A percentile compares a stretch with the other conserved stretches of the same genome.
These are phyloP conservation scores for Suillus placidus DNA, from an alignment of 768 basidiomycete species.

Conservation along the genomic window DNA sequence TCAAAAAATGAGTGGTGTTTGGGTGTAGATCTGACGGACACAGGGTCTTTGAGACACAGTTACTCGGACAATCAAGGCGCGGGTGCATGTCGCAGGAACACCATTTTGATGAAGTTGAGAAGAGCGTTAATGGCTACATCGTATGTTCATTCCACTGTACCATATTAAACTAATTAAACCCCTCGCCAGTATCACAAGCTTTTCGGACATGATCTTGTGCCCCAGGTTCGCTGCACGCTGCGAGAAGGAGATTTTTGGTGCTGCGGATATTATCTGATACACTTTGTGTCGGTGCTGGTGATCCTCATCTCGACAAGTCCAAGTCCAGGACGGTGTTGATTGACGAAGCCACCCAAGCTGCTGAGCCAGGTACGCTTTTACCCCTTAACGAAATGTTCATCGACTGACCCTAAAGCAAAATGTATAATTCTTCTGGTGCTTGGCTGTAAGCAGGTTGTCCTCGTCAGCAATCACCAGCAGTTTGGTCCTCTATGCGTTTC, in stretches of 20 bases:
- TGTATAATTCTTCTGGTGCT: too few relatives aligned
- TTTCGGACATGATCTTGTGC: conserved; percentile 95
- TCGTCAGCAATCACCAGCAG: too few relatives aligned
- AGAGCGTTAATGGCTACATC: conserved; percentile 98
- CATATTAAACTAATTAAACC: conserved; percentile 10
- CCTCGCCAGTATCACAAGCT: conserved; percentile 88
- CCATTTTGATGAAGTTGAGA: conserved; percentile 49
- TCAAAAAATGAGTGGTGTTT: not conserved
- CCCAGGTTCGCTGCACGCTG: conserved; percentile 88
- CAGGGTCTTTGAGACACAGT: not conserved
- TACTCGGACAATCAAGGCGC: not conserved
- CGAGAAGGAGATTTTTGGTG: conserved; percentile 93
- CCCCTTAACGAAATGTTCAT: too few relatives aligned
- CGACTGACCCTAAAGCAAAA: too few relatives aligned
- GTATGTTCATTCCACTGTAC: conserved; percentile 49
- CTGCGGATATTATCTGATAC: conserved; percentile 97
- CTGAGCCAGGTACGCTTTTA: too few relatives aligned
- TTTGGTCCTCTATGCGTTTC: too few relatives aligned
- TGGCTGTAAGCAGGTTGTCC: too few relatives aligned
- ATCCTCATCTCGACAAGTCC: conserved; percentile 92
- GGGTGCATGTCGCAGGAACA: not conserved
- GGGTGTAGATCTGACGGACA: not conserved
- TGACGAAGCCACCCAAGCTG: too few relatives aligned
- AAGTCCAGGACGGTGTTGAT: conserved; percentile 98
- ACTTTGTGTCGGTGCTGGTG: conserved; percentile 98